Evolutionary conservation across 768 basidiomycete genomes (phyloP).

Genomic region (Leccinum uliginosum): DNA sequence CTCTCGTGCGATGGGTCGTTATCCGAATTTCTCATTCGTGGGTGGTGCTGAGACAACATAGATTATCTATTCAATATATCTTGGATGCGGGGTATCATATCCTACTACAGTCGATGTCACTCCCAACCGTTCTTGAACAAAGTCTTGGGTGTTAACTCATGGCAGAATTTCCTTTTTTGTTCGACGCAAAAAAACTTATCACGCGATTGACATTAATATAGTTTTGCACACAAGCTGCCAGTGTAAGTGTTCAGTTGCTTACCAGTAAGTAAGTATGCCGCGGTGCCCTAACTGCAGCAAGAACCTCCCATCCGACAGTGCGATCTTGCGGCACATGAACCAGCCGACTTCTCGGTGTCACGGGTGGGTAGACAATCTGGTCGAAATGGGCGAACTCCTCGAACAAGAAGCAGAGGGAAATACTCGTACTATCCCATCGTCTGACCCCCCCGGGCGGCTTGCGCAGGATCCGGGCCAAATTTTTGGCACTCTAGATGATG

Average conservation of each 20-base stretch:
- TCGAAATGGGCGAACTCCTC: background rate
- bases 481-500: background rate
- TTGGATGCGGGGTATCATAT: too few relatives aligned
- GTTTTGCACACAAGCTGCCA: too few relatives aligned
- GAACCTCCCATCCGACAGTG: background rate
- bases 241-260: background rate
- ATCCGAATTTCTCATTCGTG: too few relatives aligned
- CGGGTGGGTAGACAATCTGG: background rate
- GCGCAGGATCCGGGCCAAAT: background rate
- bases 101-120: too few relatives aligned
- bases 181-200: too few relatives aligned
- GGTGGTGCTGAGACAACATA: too few relatives aligned
- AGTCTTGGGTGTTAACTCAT: too few relatives aligned
- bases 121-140: too few relatives aligned
- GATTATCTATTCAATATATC: too few relatives aligned
- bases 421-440: background rate
- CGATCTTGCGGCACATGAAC: background rate
- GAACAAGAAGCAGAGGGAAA: background rate
- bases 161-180: too few relatives aligned
- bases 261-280: background rate
- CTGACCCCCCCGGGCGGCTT: background rate
- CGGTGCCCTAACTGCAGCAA: background rate
- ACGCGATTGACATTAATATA: too few relatives aligned
- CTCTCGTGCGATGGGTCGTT: too few relatives aligned
- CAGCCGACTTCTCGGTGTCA: background rate